phyloP scores from a whole-genome alignment of 2,329 filamentous ascomycete species.

The Chrysoporthe austroafricana region DNA sequence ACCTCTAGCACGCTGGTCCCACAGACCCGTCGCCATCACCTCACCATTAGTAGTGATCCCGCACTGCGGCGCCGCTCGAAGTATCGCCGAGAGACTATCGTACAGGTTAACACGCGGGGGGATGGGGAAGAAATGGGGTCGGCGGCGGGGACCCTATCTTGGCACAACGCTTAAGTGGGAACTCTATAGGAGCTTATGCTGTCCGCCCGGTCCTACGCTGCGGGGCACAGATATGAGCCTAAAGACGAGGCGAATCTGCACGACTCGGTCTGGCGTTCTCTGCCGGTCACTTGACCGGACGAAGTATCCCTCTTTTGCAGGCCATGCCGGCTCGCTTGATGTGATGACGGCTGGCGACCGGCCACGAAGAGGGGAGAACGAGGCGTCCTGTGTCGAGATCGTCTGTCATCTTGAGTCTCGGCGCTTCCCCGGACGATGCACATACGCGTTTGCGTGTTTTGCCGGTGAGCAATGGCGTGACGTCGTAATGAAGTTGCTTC shows the following conservation, averaged over 20 bases:
- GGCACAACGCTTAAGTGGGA: slow-evolving; percentile 22
- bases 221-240: slow-evolving; percentile 6
- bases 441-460: too few species aligned
- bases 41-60: background rate
- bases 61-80: slow-evolving; percentile 1
- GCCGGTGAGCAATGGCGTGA: slow-evolving; percentile 9
- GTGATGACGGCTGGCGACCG: background rate
- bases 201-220: background rate
- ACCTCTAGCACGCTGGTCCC: background rate
- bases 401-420: background rate
- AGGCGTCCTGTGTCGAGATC: background rate
- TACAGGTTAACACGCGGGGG: background rate
- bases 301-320: background rate
- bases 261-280: slow-evolving; percentile 5
- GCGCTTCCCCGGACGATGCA: too few species aligned
- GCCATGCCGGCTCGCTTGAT: background rate
- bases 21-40: background rate
- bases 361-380: background rate
- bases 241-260: slow-evolving; percentile 6
- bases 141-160: slow-evolving; percentile 8
- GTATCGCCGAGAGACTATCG: background rate
- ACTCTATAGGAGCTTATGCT: background rate
- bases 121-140: slow-evolving; percentile 13
- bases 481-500: background rate
- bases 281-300: slow-evolving; percentile 21